Base-by-base conservation (phyloP, 441 rosid species). In the Eruca vesicaria region DNA sequence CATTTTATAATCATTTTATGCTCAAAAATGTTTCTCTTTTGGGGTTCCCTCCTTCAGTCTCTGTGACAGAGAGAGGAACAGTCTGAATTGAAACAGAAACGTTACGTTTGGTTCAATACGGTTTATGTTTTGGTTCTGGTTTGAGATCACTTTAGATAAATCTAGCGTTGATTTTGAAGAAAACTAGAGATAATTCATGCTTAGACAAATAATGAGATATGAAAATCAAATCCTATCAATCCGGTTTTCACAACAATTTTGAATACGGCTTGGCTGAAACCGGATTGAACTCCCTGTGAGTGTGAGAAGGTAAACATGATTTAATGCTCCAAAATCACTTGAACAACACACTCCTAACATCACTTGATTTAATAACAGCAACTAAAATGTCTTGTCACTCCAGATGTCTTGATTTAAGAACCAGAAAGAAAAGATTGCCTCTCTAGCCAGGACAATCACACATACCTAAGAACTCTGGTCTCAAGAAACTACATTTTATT, bases 41-140 rank as follows among this genome's bases (percentile, higher is more conserved):
- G 14, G 61, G 31, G 2, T 67, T 74, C 68, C 72, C 78, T 74
- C 73, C 55, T 7, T 7, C 52, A 45, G 9, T 45, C 53, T 41
- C 48, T 11, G 5, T n/a, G n/a, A n/a, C n/a, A 14, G 18, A 43
- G 18, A n/a, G 18, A 43, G 7, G 43, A 10, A 36, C 43, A 10
- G 43, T 36, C 26, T 23, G 26, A 23, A 23, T 7, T 33, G 38
- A 33, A 6, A 33, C 38, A 7, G 10, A 33, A 33, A 33, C 38
- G 2, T 33, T 33, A 32, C 9, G 38, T 33, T 33, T 33, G 10
- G 38, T 7, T 33, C 4, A 4, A 31, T 31, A 4, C 33, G 33
- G 33, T 4, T 31, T 4, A 31, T 31, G 26, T 4, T 31, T 31
- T 31, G 33, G 5, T 31, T 6, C 7, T 31, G 7, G 33, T 23